phyloP scores from a whole-genome alignment of 1,284 basidiomycete genomes.

The Fistulina hepatica region DNA sequence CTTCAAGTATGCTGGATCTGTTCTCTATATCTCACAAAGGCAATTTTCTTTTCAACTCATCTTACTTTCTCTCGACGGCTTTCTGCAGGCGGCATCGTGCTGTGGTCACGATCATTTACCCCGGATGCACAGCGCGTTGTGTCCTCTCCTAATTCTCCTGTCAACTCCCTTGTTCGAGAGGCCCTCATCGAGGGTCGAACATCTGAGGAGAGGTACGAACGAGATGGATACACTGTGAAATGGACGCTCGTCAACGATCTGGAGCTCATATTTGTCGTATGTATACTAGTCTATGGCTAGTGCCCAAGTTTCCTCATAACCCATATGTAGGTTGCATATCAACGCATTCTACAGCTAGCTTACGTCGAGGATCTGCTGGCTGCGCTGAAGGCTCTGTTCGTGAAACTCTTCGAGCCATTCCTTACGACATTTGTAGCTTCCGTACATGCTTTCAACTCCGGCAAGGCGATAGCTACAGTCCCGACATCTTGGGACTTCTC shows the following conservation, averaged over 20 bases:
- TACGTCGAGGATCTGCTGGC: conserved; percentile 86
- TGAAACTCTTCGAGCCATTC: conserved; percentile 78
- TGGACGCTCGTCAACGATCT: conserved; percentile 92
- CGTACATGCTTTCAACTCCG: conserved; percentile 47
- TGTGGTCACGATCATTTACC: conserved; percentile 90
- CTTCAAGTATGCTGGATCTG: conserved; percentile 64
- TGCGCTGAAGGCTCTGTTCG: conserved; percentile 73
- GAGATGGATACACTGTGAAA: conserved; percentile 83
- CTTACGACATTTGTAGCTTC: conserved; percentile 74
- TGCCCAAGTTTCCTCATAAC: not conserved
- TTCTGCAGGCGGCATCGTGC: conserved; percentile 70
- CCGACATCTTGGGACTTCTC: conserved; percentile 54
- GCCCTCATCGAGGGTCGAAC: conserved; percentile 80
- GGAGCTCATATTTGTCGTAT: conserved; percentile 88
- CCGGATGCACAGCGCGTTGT: conserved; percentile 69
- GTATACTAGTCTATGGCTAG: conserved; percentile 21
- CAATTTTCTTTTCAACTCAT: not conserved
- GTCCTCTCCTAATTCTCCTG: conserved; percentile 71
- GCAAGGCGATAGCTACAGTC: conserved; percentile 31
- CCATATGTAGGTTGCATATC: conserved; percentile 77
- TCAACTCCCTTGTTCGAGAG: conserved; percentile 84
- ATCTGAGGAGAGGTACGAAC: conserved; percentile 75
- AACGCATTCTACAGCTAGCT: conserved; percentile 89
- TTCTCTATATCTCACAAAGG: conserved; percentile 88
- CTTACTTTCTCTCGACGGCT: conserved; percentile 7